Conservation (phyloP, 2,329 filamentous ascomycete genomes). For the Lasiodiplodia citricola region DNA sequence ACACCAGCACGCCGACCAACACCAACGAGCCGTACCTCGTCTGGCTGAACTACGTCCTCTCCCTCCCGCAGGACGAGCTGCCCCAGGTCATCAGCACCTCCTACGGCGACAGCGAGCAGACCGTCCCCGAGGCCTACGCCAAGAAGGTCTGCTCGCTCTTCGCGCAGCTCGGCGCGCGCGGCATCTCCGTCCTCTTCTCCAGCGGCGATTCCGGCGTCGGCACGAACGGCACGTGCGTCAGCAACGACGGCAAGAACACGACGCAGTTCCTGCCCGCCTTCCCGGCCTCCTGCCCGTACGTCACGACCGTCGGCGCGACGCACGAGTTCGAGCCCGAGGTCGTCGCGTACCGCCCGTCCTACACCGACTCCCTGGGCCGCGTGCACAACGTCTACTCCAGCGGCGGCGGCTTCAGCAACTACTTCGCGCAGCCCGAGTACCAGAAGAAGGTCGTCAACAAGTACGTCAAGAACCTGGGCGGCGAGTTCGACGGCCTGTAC, state of each 20-base stretch:
- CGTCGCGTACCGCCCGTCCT: constrained; percentile 31
- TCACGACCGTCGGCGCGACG: constrained; percentile 54
- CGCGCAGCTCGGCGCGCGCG: constrained; percentile 55
- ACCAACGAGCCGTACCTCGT: constrained; percentile 58
- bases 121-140: constrained; percentile 65
- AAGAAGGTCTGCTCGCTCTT: constrained; percentile 67
- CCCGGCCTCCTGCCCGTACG: constrained; percentile 58
- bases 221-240: constrained; percentile 36
- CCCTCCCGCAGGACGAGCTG: constrained; percentile 59
- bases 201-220: constrained; percentile 56
- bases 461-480: constrained; percentile 50
- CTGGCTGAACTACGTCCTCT: constrained; percentile 66
- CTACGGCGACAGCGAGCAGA: constrained; percentile 71
- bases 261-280: constrained; percentile 56
- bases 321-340: constrained; percentile 29
- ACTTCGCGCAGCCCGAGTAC: constrained; percentile 51
- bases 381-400: constrained; percentile 30
- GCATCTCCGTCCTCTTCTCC: constrained; percentile 56
- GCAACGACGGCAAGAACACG: constrained; percentile 38
- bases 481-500: constrained; percentile 46
- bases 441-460: constrained; percentile 48
- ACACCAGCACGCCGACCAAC: constrained; percentile 34
- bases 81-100: constrained; percentile 70
- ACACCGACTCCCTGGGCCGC: constrained; percentile 31
- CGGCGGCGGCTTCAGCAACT: constrained; percentile 42